Evolutionary conservation across 495 filamentous ascomycete species (phyloP).

Genomic region (Aspergillus steynii): DNA sequence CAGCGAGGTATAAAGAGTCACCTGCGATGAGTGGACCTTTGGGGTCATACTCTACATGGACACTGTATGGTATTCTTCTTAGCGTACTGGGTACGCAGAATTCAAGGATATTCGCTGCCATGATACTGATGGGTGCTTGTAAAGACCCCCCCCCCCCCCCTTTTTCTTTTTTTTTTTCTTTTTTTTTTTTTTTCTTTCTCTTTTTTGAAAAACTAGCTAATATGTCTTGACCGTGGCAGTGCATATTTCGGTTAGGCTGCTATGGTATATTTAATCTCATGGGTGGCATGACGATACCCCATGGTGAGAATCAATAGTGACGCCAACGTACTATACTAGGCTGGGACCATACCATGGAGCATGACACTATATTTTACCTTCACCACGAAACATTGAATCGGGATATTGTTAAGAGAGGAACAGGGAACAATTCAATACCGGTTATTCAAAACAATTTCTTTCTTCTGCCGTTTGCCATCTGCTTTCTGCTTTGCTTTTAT

Average conservation of each 20-base stretch:
- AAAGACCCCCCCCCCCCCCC: not conserved
- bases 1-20: constrained; percentile 32
- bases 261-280: not conserved
- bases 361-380: too few relatives aligned
- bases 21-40: constrained; percentile 24
- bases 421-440: not conserved
- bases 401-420: not conserved
- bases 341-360: too few relatives aligned
- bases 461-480: not conserved
- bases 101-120: constrained; percentile 18
- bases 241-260: not conserved
- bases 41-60: constrained; percentile 27
- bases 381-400: too few relatives aligned
- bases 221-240: not conserved
- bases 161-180: too few relatives aligned
- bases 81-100: constrained; percentile 28
- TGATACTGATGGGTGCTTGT: constrained; percentile 27
- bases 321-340: too few relatives aligned
- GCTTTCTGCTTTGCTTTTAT: not conserved
- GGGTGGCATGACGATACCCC: too few relatives aligned
- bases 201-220: not conserved
- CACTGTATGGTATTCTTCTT: constrained; percentile 24
- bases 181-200: too few relatives aligned
- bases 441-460: not conserved
- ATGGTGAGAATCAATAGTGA: too few relatives aligned